Conservation (phyloP, 148 eudicot genomes). For the Chenopodium berlandieri region DNA sequence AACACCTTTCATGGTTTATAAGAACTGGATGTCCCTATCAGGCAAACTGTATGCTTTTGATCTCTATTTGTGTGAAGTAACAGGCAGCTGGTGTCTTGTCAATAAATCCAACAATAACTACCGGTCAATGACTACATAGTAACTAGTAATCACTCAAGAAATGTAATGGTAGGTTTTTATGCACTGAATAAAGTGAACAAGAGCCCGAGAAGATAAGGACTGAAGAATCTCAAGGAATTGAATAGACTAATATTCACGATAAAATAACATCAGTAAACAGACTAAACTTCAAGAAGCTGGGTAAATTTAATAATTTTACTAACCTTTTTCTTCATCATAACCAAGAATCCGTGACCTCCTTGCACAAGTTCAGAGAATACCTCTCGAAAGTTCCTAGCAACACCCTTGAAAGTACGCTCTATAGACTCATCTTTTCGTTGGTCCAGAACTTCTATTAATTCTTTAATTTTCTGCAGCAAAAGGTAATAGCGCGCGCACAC, state of each 20-base stretch:
- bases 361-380: slow-evolving; percentile 97
- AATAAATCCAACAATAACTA: background rate
- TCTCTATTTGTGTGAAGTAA: background rate
- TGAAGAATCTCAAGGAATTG: background rate
- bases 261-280: background rate
- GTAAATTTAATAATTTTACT: slow-evolving; percentile 14
- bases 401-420: slow-evolving; percentile 98
- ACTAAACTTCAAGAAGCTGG: background rate
- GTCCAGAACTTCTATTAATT: slow-evolving; percentile 83
- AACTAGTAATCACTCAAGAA: background rate
- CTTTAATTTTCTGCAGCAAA: slow-evolving; percentile 80
- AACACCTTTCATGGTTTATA: background rate
- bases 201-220: background rate
- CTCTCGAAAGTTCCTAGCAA: slow-evolving; percentile 95
- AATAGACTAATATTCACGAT: background rate
- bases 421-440: slow-evolving; percentile 96
- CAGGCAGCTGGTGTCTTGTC: background rate
- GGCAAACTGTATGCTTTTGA: background rate
- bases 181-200: background rate
- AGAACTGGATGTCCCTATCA: background rate
- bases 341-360: slow-evolving; percentile 93
- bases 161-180: background rate
- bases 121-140: background rate
- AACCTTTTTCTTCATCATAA: slow-evolving; percentile 99
- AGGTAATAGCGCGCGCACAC: background rate